Percentiles rank a stretch among this genome's conserved stretches.
Conservation (phyloP, 129 eudicot species). For the Chrysanthemum lavandulifolium region DNA sequence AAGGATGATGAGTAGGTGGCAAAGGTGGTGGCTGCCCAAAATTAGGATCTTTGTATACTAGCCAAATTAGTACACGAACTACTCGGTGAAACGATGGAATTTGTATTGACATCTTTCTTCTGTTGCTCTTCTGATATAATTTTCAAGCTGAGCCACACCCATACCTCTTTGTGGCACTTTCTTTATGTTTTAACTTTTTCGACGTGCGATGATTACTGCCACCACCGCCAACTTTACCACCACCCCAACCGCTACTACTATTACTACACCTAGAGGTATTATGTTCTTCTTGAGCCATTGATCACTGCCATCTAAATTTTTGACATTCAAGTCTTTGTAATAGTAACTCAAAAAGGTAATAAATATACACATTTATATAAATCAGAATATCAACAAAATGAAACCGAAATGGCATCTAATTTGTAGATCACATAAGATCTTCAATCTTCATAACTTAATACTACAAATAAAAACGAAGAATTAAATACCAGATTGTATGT, state of each 20-base stretch:
- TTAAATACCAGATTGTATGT: slow-evolving; percentile 25
- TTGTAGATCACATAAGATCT: slow-evolving; percentile 42
- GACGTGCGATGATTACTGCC: slow-evolving; percentile 38
- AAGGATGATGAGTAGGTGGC: slow-evolving; percentile 40
- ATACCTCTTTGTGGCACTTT: slow-evolving; percentile 94
- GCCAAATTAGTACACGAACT: slow-evolving; percentile 44
- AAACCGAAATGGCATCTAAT: slow-evolving; percentile 45
- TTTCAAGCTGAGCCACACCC: slow-evolving; percentile 96
- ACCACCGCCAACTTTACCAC: slow-evolving; percentile 33
- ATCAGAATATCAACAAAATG: background rate
- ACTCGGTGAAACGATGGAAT: slow-evolving; percentile 21
- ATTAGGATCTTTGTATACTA: slow-evolving; percentile 28
- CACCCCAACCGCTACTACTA: slow-evolving; percentile 31
- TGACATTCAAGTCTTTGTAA: slow-evolving; percentile 28
- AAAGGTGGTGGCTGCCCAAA: slow-evolving; percentile 46
- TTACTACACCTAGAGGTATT: slow-evolving; percentile 46
- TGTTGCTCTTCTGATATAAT: slow-evolving; percentile 72
- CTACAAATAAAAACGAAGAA: background rate
- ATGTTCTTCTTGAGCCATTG: slow-evolving; percentile 74
- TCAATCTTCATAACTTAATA: slow-evolving; percentile 4
- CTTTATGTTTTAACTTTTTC: slow-evolving; percentile 64
- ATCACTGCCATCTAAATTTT: slow-evolving; percentile 54
- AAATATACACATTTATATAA: slow-evolving; percentile 9
- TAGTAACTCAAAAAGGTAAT: slow-evolving; percentile 23
- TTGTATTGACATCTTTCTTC: slow-evolving; percentile 44